Evolutionary conservation across 345 rosid genomes (phyloP).

Genomic region (Eucalyptus cladocalyx): DNA sequence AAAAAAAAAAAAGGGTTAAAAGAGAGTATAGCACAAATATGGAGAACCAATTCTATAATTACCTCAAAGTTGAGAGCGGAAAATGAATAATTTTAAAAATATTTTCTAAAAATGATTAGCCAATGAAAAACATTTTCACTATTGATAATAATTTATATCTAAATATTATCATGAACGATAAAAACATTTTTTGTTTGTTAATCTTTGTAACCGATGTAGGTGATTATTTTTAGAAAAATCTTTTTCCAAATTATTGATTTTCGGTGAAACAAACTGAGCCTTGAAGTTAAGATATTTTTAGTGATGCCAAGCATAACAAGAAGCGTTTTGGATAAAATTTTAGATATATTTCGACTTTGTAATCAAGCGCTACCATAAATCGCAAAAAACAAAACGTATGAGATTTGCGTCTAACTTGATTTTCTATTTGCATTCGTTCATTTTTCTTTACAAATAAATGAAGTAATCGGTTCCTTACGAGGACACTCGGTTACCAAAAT

Average conservation of each 20-base stretch:
- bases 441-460: background rate
- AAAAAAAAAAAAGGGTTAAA: background rate
- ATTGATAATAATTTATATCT: too few relatives aligned
- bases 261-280: rapidly evolving
- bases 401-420: background rate
- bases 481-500: rapidly evolving
- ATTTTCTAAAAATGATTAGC: too few relatives aligned
- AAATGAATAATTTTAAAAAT: too few relatives aligned
- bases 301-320: background rate
- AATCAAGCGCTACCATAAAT: background rate
- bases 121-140: too few relatives aligned
- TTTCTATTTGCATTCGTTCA: background rate
- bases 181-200: too few relatives aligned
- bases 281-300: background rate
- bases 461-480: background rate
- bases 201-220: too few relatives aligned
- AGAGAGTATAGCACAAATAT: background rate
- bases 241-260: too few relatives aligned
- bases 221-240: too few relatives aligned
- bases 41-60: background rate
- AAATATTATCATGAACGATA: too few relatives aligned
- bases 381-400: rapidly evolving
- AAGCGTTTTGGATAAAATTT: background rate
- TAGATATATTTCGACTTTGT: background rate
- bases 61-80: background rate